Base-by-base conservation (phyloP, 805 yeast genomes). In the Danielia oregonensis region DNA sequence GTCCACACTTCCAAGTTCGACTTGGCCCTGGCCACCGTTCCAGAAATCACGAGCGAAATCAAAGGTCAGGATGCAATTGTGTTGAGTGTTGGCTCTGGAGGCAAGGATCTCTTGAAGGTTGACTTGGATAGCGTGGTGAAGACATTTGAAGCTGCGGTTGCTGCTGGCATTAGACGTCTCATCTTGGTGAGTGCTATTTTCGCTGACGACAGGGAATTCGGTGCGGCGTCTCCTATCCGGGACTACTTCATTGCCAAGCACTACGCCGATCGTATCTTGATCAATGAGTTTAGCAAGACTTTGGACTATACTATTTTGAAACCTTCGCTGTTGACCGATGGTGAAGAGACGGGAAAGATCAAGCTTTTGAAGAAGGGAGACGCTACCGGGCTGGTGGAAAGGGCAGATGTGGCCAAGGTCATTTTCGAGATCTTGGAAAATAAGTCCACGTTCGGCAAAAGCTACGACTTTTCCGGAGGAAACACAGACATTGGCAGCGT, bases 41-140 rank as follows among this genome's bases (percentile, higher is more conserved):
- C 41, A 1, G 55, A 63, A 3, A 51, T 78, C 21, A 55, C 65
- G 0, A 41, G 49, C 2, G 59, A 56, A 0, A 48, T 79, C 23
- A 52, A 57, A 26, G 80, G 77, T 3, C 65, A 62, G 24, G 76
- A 75, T 44, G 77, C 78, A 6, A 76, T 79, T 4, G 75, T 79
- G 1, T 76, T 78, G 60, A 58, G 73, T 25, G 84, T 82, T 0
- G 85, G 85, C 6, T 76, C 82, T 2, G 79, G 76, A 13, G 84
- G 83, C 2, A 70, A 70, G 29, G 72, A 74, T 11, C 45, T 69
- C 6, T 60, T 77, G 33, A 59, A 68, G 15, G 73, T 79, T n/a
- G 86, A 79, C 46, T 58, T 78, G 39, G 84, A 79, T 49, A 80
- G 79, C 4, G 78, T 79, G 6, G 74, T 75, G 21, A 74, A 75